phyloP scores from a whole-genome alignment of 345 rosid genomes.

The Eucalyptus decipiens region DNA sequence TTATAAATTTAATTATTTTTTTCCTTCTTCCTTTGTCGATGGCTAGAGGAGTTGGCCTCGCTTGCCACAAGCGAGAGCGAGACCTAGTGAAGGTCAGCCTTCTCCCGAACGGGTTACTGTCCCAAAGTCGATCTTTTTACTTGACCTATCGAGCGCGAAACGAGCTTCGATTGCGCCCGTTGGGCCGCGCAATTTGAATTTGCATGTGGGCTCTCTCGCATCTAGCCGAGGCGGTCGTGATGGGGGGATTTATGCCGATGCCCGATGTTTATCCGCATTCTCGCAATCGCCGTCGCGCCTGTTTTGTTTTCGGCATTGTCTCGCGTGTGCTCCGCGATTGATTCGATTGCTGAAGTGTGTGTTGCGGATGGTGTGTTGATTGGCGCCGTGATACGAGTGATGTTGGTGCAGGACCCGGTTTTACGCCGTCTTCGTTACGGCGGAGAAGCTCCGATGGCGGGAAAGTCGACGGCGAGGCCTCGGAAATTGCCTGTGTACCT shows the following conservation, averaged over 20 bases:
- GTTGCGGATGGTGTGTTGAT: background rate
- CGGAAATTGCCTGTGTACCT: constrained; percentile 56
- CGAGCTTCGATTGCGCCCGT: background rate
- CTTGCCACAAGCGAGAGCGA: fast-evolving
- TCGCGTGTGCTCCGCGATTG: background rate
- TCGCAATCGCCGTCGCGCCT: background rate
- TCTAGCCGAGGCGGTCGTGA: background rate
- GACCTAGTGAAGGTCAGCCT: fast-evolving
- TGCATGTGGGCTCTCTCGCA: background rate
- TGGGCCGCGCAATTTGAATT: background rate
- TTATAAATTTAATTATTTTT: no score
- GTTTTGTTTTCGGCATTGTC: background rate
- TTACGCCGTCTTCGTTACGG: background rate
- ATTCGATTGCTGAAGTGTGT: background rate
- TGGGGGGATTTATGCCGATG: background rate
- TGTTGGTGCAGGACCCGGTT: background rate
- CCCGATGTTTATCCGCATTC: background rate
- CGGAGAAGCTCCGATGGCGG: constrained; percentile 33
- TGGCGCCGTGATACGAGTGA: background rate
- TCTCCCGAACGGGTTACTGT: background rate
- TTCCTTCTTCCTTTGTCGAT: no score
- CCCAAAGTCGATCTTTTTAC: background rate
- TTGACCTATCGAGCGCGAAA: background rate
- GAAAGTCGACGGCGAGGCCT: constrained; percentile 41
- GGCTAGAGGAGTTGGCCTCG: fast-evolving